These are phyloP conservation scores for Acanthamoeba royreba DNA, from an alignment of 208 protist species.

Conservation along the genomic window DNA sequence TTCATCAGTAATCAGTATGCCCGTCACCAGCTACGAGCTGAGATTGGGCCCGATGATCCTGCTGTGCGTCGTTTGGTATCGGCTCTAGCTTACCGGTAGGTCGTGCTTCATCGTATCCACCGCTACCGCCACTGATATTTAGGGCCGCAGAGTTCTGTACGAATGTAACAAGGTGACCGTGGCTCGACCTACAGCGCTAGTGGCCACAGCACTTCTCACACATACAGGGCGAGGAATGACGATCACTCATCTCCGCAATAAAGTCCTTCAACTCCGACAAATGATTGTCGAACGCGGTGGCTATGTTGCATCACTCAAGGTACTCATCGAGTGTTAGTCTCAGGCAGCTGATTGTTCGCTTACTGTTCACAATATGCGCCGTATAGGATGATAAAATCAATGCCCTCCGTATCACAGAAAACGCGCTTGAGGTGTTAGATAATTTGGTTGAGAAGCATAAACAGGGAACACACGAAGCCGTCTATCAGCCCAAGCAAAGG, in stretches of 20 bases:
- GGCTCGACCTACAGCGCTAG: constrained; percentile 21
- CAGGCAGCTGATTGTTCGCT: neutral
- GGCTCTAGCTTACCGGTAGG: neutral
- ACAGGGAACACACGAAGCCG: neutral
- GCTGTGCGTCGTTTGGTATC: neutral
- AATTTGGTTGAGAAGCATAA: neutral
- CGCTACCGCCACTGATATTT: neutral
- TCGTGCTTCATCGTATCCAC: neutral
- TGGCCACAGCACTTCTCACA: constrained; percentile 38
- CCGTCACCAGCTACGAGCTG: neutral
- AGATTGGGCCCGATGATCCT: neutral
- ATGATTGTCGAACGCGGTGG: constrained; percentile 10
- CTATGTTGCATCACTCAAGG: neutral
- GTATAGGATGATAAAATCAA: neutral
- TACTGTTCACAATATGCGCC: neutral
- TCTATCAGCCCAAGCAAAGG: constrained; percentile 9
- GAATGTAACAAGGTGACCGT: constrained; percentile 31
- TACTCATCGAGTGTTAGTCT: neutral
- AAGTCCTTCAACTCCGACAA: neutral
- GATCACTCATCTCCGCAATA: neutral
- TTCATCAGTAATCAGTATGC: neutral
- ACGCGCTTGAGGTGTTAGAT: neutral
- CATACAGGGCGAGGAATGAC: neutral
- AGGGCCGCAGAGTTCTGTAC: neutral
- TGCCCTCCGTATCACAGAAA: neutral